Percentiles rank a stretch among this genome's conserved stretches.
Conservation (phyloP, 148 eudicot genomes). For the Dysphania ambrosioides region DNA sequence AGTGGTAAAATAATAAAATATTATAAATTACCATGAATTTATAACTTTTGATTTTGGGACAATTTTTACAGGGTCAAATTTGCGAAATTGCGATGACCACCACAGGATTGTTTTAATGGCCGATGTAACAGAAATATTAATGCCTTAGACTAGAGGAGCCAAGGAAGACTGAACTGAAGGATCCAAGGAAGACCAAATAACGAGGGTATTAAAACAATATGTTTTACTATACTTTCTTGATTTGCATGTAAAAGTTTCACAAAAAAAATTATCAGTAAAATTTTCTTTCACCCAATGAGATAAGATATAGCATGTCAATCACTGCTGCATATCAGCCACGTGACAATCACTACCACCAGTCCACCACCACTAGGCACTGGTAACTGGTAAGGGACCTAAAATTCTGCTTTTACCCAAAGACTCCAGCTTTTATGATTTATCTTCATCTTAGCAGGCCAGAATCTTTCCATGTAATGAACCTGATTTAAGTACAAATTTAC, state of each 20-base stretch:
- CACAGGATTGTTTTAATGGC: too few relatives aligned
- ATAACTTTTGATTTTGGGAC: too few relatives aligned
- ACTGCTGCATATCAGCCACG: slow-evolving; percentile 22
- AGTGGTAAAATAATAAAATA: too few relatives aligned
- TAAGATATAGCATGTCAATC: slow-evolving; percentile 17
- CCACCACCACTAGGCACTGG: not conserved
- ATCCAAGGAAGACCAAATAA: not conserved
- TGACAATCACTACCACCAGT: slow-evolving; percentile 24
- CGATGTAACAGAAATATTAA: not conserved
- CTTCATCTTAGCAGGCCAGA: not conserved
- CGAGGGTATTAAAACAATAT: not conserved
- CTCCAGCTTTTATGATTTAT: not conserved
- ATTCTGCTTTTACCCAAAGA: not conserved
- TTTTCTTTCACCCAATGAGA: slow-evolving; percentile 7
- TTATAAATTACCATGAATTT: too few relatives aligned
- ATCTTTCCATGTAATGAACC: slow-evolving; percentile 1
- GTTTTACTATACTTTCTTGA: slow-evolving; percentile 11
- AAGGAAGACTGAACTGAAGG: not conserved
- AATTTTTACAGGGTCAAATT: too few relatives aligned
- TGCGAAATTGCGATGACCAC: too few relatives aligned
- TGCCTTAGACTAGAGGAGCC: not conserved
- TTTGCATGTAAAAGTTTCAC: slow-evolving; percentile 1
- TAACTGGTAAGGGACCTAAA: slow-evolving; percentile 17
- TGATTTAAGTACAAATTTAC: slow-evolving; percentile 11
- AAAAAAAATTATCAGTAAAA: not conserved